Base-by-base conservation (phyloP, 2,329 filamentous ascomycete genomes). In the Fusarium sp. region DNA sequence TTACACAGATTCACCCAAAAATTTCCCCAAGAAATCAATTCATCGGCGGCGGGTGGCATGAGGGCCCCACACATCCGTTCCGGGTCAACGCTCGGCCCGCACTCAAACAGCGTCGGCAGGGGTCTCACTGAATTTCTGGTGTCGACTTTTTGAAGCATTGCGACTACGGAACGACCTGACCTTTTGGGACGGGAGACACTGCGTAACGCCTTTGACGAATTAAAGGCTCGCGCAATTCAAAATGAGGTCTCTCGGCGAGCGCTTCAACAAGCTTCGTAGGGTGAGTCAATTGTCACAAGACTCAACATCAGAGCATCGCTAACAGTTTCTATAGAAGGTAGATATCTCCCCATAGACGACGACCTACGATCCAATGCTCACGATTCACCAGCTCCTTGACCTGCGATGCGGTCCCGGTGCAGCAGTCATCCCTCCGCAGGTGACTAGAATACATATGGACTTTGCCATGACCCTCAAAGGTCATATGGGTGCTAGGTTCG, bases 391-490 rank as follows among this genome's bases (percentile, higher is more conserved):
- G 90, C 81, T 96, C 47, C 83, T 95, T 64, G 81, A 83, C 72
- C 82, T 98, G 77, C 88, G 90, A 74, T 83, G 90, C 74, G 95
- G 94, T 57, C 89, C 91, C 28, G 95, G 94, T 53, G 93, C 95
- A 39, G 89, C 91, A 19, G 81, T 92, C 66, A 83, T 99, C 24
- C 92, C 94, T 1, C 82, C 87, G 28, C 86, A 92, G 72, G 86
- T 96, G 50, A 88, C 88, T 41, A 84, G 86, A 73, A 88, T 95
- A 80, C 87, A 91, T 74, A 77, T 95, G 78, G 85, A 91, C 70
- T 93, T 93, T 74, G 86, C 88, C 45, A 73, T 75, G 42, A 83
- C 79, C 65, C 80, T 86, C 56, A 80, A 86, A 41, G 91, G 91
- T 41, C 89, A 94, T 76, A 83, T 88, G 74, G 91, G 91, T 43